Evolutionary conservation across 805 yeast genomes (phyloP).

Genomic region (Kluyveromyces siamensis): DNA sequence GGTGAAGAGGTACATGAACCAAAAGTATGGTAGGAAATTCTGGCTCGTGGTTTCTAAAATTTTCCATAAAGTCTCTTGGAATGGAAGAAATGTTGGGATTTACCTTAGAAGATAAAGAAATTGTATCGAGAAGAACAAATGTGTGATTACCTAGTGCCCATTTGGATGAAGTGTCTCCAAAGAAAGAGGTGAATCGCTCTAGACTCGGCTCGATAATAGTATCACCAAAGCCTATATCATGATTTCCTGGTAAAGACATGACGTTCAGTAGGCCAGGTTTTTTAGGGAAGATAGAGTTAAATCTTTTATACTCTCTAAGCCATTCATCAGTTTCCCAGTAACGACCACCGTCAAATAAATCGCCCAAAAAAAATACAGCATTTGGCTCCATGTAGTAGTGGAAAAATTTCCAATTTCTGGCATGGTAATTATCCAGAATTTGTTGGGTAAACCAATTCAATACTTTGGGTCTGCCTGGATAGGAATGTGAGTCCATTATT

Average conservation of each 20-base stretch:
- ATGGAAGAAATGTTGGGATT: conserved; percentile 36
- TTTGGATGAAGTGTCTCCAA: conserved; percentile 58
- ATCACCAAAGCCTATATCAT: conserved; percentile 90
- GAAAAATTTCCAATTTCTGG: conserved; percentile 58
- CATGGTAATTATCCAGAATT: conserved; percentile 71
- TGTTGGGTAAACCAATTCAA: conserved; percentile 47
- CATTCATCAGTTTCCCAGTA: conserved; percentile 68
- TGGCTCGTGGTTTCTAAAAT: conserved; percentile 25
- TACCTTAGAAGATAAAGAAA: conserved; percentile 60
- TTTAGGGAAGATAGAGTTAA: conserved; percentile 54
- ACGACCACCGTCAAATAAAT: conserved; percentile 90
- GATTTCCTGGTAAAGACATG: conserved; percentile 77
- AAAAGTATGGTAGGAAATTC: conserved; percentile 56
- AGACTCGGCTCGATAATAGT: conserved; percentile 49
- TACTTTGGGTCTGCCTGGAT: conserved; percentile 55
- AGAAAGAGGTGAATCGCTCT: conserved; percentile 56
- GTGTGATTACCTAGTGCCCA: conserved; percentile 61
- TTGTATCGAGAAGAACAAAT: conserved; percentile 69
- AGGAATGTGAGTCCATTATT: conserved; percentile 79
- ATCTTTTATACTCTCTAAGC: conserved; percentile 63
- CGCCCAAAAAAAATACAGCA: conserved; percentile 75
- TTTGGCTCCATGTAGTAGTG: conserved; percentile 61
- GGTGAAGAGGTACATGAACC: conserved; percentile 80
- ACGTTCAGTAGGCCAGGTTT: conserved; percentile 36
- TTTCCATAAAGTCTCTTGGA: conserved; percentile 45